Percentiles rank a stretch among this genome's conserved stretches.
Evolutionary conservation across 2,329 filamentous ascomycete genomes (phyloP).

Genomic region (Colletotrichum filicis): DNA sequence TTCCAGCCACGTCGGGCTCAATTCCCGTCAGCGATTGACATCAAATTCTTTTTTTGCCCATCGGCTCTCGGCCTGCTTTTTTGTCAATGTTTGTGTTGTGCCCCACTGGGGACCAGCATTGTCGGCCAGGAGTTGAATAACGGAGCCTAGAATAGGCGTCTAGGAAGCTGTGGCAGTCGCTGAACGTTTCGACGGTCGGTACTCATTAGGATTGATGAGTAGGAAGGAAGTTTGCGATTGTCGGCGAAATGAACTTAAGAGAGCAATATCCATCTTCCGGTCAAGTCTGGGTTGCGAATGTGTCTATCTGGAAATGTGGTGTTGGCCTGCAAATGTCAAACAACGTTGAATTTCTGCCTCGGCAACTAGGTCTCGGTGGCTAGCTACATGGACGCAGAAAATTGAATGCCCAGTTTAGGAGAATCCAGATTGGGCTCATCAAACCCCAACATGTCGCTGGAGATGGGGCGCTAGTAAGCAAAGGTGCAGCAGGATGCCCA

Average conservation of each 20-base stretch:
- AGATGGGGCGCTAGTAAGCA: background rate
- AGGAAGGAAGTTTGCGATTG: background rate
- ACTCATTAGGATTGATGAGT: too few species aligned
- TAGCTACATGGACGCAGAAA: background rate
- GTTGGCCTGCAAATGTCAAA: background rate
- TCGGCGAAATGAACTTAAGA: background rate
- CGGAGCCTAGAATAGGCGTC: background rate
- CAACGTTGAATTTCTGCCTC: background rate
- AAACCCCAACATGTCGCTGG: conserved; percentile 9
- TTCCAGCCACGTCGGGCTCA: conserved; percentile 9
- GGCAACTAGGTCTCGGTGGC: background rate
- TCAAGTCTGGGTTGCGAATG: too few species aligned
- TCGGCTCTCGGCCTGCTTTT: background rate
- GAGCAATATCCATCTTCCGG: background rate
- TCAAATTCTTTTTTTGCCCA: background rate
- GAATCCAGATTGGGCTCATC: background rate
- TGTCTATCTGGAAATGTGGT: background rate
- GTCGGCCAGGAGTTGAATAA: background rate
- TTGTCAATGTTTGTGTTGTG: background rate
- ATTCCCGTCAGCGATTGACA: conserved; percentile 18
- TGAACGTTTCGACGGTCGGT: too few species aligned
- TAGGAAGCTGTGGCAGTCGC: background rate
- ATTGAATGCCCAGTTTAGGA: background rate
- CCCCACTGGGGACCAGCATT: background rate
- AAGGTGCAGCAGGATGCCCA: conserved; percentile 28